Percentiles rank a stretch among this genome's conserved stretches.
phyloP scores from a whole-genome alignment of 768 basidiomycete genomes.

The Macrolepiota fuliginosa region DNA sequence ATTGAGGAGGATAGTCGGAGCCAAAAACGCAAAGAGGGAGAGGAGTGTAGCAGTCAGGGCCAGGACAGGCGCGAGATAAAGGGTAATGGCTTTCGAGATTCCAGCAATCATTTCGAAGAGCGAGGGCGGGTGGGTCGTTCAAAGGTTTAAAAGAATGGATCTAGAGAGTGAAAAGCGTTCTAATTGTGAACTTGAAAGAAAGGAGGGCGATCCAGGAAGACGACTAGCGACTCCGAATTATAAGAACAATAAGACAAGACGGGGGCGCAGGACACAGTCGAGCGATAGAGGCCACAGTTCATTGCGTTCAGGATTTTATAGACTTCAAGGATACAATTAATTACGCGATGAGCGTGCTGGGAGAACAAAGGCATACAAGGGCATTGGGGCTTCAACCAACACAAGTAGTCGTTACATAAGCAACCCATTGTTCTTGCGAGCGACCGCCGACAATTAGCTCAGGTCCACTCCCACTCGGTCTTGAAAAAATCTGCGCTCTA shows the following conservation, averaged over 20 bases:
- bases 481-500: not conserved
- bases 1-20: constrained; percentile 60
- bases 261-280: constrained; percentile 1
- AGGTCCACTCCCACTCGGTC: not conserved
- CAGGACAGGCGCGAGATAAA: constrained; percentile 67
- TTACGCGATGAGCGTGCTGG: not conserved
- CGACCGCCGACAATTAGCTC: not conserved
- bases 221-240: constrained; percentile 23
- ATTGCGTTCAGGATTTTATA: not conserved
- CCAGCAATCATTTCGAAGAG: constrained; percentile 59
- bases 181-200: not conserved
- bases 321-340: not conserved
- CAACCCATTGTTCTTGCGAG: not conserved
- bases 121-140: too few species aligned
- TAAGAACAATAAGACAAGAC: not conserved
- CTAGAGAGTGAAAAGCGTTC: not conserved
- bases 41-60: constrained; percentile 66
- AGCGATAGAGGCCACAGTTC: not conserved
- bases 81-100: constrained; percentile 63
- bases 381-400: too few species aligned
- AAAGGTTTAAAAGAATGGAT: not conserved
- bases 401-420: not conserved
- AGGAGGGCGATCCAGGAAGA: constrained; percentile 11
- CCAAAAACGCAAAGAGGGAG: constrained; percentile 63
- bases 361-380: not conserved